Conservation (phyloP, 176 grass and related monocot species). For the Zoysia japonica region DNA sequence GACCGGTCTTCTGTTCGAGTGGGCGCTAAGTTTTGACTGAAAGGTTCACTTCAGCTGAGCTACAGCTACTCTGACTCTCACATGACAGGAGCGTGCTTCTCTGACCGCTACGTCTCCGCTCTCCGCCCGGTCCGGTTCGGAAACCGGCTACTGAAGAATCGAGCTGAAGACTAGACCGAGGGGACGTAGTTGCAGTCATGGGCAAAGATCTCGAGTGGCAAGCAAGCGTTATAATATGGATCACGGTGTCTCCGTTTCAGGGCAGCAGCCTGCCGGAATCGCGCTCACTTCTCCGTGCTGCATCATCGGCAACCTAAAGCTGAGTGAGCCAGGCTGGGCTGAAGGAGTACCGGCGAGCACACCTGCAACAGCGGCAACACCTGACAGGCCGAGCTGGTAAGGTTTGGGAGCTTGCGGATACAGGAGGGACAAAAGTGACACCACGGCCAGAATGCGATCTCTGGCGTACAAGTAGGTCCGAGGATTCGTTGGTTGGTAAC, state of each 20-base stretch:
- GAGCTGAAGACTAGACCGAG: not conserved
- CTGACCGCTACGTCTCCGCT: not conserved
- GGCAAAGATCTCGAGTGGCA: not conserved
- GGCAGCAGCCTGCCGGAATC: not conserved
- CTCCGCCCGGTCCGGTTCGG: not conserved
- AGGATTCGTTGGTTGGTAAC: not conserved
- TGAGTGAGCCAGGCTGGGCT: not conserved
- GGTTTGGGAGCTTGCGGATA: conserved; percentile 21
- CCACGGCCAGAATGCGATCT: not conserved
- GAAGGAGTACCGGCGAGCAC: not conserved
- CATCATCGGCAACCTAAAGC: not conserved
- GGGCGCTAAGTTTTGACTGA: conserved; percentile 34
- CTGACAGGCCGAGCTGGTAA: conserved; percentile 24
- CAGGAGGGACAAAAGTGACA: conserved; percentile 9
- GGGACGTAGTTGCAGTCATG: not conserved
- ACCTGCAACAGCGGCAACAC: not conserved
- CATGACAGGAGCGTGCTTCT: not conserved
- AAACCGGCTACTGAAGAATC: not conserved
- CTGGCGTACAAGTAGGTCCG: not conserved
- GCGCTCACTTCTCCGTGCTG: not conserved
- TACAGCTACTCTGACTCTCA: not conserved
- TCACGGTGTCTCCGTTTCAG: not conserved
- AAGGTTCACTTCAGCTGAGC: conserved; percentile 20
- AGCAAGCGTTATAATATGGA: not conserved
- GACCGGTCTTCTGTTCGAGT: conserved; percentile 30